Percentiles rank a stretch among this genome's conserved stretches.
phyloP scores from a whole-genome alignment of 768 basidiomycete species.

The Clitopilus hobsonii region DNA sequence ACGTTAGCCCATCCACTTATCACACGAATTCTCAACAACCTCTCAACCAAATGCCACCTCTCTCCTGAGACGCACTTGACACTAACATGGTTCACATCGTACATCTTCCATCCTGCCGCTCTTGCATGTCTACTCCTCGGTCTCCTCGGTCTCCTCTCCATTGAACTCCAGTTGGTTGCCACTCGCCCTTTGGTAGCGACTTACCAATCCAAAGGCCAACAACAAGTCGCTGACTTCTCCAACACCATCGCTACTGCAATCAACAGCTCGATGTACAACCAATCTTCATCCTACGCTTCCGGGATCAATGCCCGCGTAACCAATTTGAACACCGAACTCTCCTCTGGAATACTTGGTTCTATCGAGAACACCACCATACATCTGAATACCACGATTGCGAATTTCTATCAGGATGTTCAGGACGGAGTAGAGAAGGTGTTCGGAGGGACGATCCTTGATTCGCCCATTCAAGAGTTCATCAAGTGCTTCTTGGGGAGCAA shows the following conservation, averaged over 20 bases:
- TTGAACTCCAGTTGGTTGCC: constrained; percentile 83
- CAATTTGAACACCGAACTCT: constrained; percentile 68
- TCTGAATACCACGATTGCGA: constrained; percentile 81
- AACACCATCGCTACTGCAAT: constrained; percentile 68
- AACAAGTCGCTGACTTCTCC: constrained; percentile 63
- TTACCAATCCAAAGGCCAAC: constrained; percentile 56
- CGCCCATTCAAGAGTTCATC: constrained; percentile 82
- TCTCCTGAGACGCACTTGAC: constrained; percentile 60
- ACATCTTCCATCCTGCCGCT: constrained; percentile 88
- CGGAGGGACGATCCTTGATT: constrained; percentile 77
- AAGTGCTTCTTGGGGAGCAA: constrained; percentile 90
- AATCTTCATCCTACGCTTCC: constrained; percentile 74
- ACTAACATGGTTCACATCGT: constrained; percentile 85
- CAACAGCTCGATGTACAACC: constrained; percentile 79
- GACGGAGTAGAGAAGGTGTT: constrained; percentile 73
- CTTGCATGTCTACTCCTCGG: constrained; percentile 90
- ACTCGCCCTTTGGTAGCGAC: constrained; percentile 67
- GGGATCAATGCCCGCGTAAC: constrained; percentile 71
- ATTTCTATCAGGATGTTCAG: constrained; percentile 86
- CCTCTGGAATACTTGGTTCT: constrained; percentile 92
- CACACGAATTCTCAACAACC: constrained; percentile 52
- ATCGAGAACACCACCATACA: constrained; percentile 85
- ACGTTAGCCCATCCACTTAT: constrained; percentile 71
- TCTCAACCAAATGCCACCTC: constrained; percentile 49
- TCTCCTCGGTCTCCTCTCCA: constrained; percentile 81